These are phyloP conservation scores for Acacia confusa DNA, from an alignment of 306 rosid species.

Conservation along the genomic window DNA sequence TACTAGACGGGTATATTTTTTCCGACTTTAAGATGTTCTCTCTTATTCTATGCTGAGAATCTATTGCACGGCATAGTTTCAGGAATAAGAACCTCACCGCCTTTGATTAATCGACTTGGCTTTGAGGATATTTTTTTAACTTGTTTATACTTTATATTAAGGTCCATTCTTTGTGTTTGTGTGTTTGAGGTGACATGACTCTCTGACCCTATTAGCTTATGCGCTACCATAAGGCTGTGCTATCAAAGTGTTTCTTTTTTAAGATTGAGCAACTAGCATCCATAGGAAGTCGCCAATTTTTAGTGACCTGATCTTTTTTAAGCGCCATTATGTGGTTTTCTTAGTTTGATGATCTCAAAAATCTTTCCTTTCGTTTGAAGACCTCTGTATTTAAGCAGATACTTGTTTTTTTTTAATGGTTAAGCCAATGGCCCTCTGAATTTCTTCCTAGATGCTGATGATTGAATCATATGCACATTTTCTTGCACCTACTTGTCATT, in stretches of 20 bases:
- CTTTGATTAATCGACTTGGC: not conserved
- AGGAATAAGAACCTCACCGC: not conserved
- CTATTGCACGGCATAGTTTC: not conserved
- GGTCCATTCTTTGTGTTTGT: not conserved
- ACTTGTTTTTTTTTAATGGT: not conserved
- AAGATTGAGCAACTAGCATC: not conserved
- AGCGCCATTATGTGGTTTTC: not conserved
- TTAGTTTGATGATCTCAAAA: slow-evolving; percentile 7
- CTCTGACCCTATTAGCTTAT: not conserved
- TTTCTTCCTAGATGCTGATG: not conserved
- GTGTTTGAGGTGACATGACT: not conserved
- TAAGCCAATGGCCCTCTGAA: not conserved
- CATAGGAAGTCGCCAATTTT: not conserved
- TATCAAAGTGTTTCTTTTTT: not conserved
- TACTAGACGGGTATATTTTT: slow-evolving; percentile 55
- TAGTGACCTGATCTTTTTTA: not conserved
- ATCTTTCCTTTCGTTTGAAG: not conserved
- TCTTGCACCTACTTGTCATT: not conserved
- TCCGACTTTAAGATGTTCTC: not conserved
- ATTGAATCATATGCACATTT: not conserved
- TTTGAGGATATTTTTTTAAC: not conserved
- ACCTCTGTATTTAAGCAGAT: not conserved
- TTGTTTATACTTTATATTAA: not conserved
- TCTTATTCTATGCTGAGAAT: not conserved
- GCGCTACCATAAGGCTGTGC: not conserved